These are phyloP conservation scores for Malus hybrid DNA, from an alignment of 331 rosid species.

Conservation along the genomic window DNA sequence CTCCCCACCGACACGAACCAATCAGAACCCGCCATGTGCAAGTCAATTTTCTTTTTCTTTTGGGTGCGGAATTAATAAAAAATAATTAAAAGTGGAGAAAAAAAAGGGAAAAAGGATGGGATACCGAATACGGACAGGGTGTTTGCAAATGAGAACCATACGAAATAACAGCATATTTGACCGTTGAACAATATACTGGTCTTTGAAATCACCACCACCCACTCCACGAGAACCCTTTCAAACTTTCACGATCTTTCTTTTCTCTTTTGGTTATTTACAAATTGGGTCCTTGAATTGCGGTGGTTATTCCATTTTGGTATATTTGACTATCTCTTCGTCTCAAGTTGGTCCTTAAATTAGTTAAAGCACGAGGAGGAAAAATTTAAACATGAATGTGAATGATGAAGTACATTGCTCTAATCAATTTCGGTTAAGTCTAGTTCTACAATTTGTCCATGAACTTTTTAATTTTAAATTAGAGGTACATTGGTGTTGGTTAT, in stretches of 20 bases:
- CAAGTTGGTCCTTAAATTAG: too few species aligned
- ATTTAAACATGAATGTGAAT: too few species aligned
- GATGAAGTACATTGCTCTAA: too few species aligned
- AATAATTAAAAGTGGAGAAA: neutral
- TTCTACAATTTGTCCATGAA: too few species aligned
- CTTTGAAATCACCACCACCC: neutral
- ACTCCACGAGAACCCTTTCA: neutral
- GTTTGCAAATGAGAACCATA: neutral
- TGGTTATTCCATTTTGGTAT: too few species aligned
- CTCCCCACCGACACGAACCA: conserved; percentile 4
- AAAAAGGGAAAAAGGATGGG: neutral
- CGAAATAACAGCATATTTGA: conserved; percentile 21
- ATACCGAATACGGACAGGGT: conserved; percentile 18
- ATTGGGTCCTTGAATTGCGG: neutral
- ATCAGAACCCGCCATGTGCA: neutral
- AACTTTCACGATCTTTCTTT: neutral
- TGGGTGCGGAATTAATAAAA: neutral
- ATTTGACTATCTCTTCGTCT: too few species aligned
- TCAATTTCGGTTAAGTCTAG: too few species aligned
- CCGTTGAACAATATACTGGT: conserved; percentile 18
- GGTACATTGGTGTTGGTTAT: too few species aligned
- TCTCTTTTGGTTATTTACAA: neutral
- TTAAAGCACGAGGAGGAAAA: too few species aligned
- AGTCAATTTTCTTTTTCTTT: neutral
- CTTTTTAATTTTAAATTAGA: too few species aligned